Evolutionary conservation across 805 yeast genomes (phyloP), one percentile per base, ranked within the genome.

Genomic region (Zygosaccharomyces lentus): DNA sequence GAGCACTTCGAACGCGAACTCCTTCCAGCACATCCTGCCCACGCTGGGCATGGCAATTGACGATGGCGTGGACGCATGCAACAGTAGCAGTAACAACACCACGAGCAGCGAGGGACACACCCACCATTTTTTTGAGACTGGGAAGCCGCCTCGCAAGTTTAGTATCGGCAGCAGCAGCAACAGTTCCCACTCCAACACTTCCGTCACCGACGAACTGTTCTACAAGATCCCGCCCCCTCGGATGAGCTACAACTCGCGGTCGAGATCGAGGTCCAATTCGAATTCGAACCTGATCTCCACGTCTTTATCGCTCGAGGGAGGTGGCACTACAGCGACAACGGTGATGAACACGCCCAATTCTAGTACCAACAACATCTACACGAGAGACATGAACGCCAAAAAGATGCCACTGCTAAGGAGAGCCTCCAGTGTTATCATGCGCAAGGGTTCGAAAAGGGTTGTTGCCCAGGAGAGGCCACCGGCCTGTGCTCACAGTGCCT

Each of bases 351-450:
- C 48, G 6, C 48, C 53, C 5, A 32, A 31, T 40, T 31, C 37
- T 2, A 41, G 37, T 10, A 19, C 44, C 2, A 43, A 46, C 17
- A 42, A 35, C 9, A 35, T 34, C 26, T 49, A 41, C 23, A 15
- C 45, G 19, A 37, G 43, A 19, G 48, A 47, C 8, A 23, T 43
- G 13, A 46, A 48, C 35, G 16, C 40, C 21, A 44, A 55, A 42
- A 58, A 52, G 37, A 37, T 53, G 6, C 65, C 65, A 8, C 45
- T 64, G 23, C 43, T 64, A 12, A 57, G 59, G 40, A 57, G 67
- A 40, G 67, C 67, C 0, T 64, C 68, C 0, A 61, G 62, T 41
- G 58, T 62, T 2, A 46, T 64, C 19, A 39, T 62, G 23, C 51
- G 65, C 29, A 64, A 60, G 40, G 51, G 58, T 2, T 62, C 68